Percentiles rank a stretch among this genome's conserved stretches.
These are phyloP conservation scores for Orychophragmus violaceus DNA, from an alignment of 345 rosid genomes.

Conservation along the genomic window DNA sequence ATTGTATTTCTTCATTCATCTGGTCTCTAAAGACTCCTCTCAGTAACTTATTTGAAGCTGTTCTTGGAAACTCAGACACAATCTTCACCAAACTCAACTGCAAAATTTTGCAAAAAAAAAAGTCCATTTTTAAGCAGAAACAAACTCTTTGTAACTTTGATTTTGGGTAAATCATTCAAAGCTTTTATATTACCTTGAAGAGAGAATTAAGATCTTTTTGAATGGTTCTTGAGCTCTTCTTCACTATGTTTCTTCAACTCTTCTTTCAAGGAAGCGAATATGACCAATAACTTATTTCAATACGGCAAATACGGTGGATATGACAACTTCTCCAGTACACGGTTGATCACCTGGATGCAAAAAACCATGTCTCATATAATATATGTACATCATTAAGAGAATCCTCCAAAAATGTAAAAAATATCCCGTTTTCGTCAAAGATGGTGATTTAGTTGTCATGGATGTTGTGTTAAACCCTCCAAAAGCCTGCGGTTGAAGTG, in stretches of 20 bases:
- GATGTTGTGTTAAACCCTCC: slow-evolving; percentile 74
- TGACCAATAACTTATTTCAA: slow-evolving; percentile 41
- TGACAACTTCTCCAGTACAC: slow-evolving; percentile 83
- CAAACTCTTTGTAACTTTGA: not conserved
- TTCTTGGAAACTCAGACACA: slow-evolving; percentile 63
- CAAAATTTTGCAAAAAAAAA: not conserved
- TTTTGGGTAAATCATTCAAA: not conserved
- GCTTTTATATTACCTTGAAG: slow-evolving; percentile 52
- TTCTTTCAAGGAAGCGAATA: slow-evolving; percentile 58
- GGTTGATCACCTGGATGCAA: slow-evolving; percentile 66
- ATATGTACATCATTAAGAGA: not conserved
- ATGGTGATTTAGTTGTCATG: slow-evolving; percentile 68
- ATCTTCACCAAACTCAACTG: slow-evolving; percentile 72
- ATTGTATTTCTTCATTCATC: slow-evolving; percentile 42
- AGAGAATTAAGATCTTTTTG: slow-evolving; percentile 77
- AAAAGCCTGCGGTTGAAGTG: slow-evolving; percentile 81
- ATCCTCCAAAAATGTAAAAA: too few species aligned
- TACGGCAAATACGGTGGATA: too few species aligned
- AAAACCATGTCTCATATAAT: not conserved
- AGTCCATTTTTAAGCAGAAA: not conserved
- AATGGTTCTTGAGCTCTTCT: slow-evolving; percentile 54
- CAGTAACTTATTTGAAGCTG: slow-evolving; percentile 75
- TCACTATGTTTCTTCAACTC: slow-evolving; percentile 37
- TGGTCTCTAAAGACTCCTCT: slow-evolving; percentile 73
- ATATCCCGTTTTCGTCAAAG: slow-evolving; percentile 55